Base-by-base conservation (phyloP, 495 filamentous ascomycete genomes). In the Penicillium verhagenii region DNA sequence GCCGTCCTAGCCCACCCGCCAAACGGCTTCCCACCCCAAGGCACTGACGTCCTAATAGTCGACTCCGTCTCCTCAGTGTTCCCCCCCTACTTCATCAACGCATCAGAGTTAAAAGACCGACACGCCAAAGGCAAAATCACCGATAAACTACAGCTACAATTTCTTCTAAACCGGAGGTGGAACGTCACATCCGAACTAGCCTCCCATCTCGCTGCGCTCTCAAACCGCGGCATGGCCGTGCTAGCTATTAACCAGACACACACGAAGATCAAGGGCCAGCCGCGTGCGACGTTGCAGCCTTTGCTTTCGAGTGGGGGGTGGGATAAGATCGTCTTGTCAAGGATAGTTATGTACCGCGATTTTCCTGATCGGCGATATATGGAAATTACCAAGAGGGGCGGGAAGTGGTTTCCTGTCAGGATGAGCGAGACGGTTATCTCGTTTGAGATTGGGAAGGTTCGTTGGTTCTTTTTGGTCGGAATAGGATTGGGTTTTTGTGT, bases 41-140 rank as follows among this genome's bases (percentile, higher is more conserved):
- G 73, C 21, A 87, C 86, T 4, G 75, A 69, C 18, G 75, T 96
- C 1, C 59, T 96, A n/a, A 78, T 95, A 9, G 73, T 96, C 59
- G 90, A 94, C 65, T 85, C 86, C 1, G 69, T 94, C 16, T 90
- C 90, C 8, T 83, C 82, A 13, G 73, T 88, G n/a, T 77, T 94
- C 56, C 84, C 86, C 49, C 77, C 85, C 46, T 86, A 91, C 37
- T 92, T 92, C 50, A 86, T 85, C 8, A 75, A 77, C 47, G 67
- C 72, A 16, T 62, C 69, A 4, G 76, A 79, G 31, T 51, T 74
- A 13, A 69, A 71, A 52, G 56, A 71, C n/a, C 69, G 69, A 2
- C 53, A 73, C 8, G 35, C 64, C 0, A 52, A 63, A 25, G 53
- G 56, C 21, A 67, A 66, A 38, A 60, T 61, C 44, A 56, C 43